Evolutionary conservation across 1,284 basidiomycete species (phyloP).

Genomic region (Tilletia setariae): DNA sequence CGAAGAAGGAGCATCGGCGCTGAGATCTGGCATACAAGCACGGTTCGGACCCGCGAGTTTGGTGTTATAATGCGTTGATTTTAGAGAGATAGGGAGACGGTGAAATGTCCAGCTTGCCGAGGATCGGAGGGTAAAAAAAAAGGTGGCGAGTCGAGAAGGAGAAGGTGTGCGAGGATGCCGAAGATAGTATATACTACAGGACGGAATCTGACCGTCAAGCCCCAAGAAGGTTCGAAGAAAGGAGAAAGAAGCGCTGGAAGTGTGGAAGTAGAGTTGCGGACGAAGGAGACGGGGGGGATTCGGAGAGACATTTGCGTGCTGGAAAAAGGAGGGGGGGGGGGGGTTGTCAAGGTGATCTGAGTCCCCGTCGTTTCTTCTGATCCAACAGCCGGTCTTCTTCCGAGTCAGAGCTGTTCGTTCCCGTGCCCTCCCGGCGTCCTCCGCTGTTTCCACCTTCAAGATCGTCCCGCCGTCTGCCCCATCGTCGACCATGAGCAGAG

Average conservation of each 20-base stretch:
- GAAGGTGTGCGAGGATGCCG: background rate
- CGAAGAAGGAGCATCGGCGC: too few relatives aligned
- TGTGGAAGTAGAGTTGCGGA: too few relatives aligned
- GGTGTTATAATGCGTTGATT: too few relatives aligned
- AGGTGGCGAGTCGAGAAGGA: background rate
- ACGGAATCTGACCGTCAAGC: too few relatives aligned
- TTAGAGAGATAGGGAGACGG: too few relatives aligned
- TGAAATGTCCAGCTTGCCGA: background rate
- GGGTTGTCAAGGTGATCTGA: background rate
- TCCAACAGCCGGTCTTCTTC: slow-evolving; percentile 8
- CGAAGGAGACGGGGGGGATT: too few relatives aligned
- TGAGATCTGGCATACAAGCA: too few relatives aligned
- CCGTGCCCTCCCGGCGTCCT: background rate
- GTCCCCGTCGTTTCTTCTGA: background rate
- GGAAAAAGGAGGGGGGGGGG: background rate
- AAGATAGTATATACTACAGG: background rate
- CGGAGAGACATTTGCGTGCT: too few relatives aligned
- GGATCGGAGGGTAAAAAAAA: background rate
- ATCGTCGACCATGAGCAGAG: background rate
- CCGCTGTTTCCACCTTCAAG: background rate
- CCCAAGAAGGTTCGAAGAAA: too few relatives aligned
- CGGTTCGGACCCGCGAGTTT: too few relatives aligned
- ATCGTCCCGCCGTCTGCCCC: background rate
- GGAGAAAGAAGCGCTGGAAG: too few relatives aligned
- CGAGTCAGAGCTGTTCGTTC: background rate